Evolutionary conservation across 176 grass and related monocot species (phyloP).

Genomic region (Typha latifolia): DNA sequence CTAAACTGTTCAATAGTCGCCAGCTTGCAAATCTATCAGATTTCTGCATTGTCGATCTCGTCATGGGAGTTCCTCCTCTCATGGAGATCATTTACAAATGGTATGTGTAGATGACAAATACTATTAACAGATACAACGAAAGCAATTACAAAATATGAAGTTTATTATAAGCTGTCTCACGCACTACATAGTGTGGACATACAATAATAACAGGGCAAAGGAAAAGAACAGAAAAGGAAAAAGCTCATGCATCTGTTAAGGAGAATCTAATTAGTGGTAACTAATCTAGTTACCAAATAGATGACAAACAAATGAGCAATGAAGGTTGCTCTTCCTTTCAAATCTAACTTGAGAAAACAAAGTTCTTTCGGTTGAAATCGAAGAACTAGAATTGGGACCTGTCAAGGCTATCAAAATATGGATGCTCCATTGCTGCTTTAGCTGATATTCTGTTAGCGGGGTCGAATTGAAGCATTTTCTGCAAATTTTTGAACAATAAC

Average conservation of each 20-base stretch:
- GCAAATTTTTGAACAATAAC: constrained; percentile 9
- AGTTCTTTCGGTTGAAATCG: neutral
- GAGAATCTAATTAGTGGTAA: neutral
- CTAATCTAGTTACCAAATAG: neutral
- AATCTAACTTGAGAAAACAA: constrained; percentile 5
- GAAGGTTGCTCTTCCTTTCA: constrained; percentile 5
- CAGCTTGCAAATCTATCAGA: too few species aligned
- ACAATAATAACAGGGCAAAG: too few species aligned
- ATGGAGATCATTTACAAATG: too few species aligned
- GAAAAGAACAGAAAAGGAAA: neutral
- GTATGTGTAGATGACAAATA: too few species aligned
- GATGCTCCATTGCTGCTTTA: constrained; percentile 71
- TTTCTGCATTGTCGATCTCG: too few species aligned
- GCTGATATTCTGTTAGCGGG: constrained; percentile 79
- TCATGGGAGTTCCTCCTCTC: too few species aligned
- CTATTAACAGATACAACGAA: too few species aligned
- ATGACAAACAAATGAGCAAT: neutral
- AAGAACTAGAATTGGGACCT: constrained; percentile 69
- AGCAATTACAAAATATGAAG: too few species aligned
- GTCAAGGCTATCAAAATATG: constrained; percentile 80
- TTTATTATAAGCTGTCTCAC: too few species aligned
- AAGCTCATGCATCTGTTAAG: neutral
- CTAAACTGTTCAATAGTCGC: too few species aligned
- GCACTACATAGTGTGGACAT: too few species aligned
- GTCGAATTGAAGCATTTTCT: constrained; percentile 84